phyloP scores from a whole-genome alignment of 2,329 filamentous ascomycete species.

The Aspergillus caelatus region DNA sequence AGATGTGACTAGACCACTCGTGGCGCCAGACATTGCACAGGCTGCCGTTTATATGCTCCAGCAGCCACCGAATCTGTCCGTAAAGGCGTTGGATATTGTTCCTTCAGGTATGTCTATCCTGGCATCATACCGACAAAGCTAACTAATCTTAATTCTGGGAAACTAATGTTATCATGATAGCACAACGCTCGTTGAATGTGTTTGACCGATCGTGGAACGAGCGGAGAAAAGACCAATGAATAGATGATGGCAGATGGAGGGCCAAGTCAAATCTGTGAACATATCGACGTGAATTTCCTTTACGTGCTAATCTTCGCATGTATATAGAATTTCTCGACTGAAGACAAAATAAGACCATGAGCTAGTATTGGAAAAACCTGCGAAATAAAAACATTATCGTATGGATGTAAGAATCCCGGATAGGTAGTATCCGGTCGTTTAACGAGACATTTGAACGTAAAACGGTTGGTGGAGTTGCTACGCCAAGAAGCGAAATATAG shows the following conservation, averaged over 20 bases:
- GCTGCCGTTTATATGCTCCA: slow-evolving; percentile 49
- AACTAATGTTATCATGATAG: slow-evolving; percentile 15
- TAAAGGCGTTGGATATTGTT: slow-evolving; percentile 54
- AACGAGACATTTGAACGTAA: too few species aligned
- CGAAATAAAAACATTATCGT: too few species aligned
- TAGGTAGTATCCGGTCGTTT: too few species aligned
- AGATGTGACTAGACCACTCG: slow-evolving; percentile 34
- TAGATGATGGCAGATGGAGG: neutral
- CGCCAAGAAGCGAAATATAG: too few species aligned
- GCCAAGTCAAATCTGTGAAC: rapidly evolving
- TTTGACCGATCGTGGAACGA: slow-evolving; percentile 37
- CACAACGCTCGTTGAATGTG: slow-evolving; percentile 35
- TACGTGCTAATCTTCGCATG: too few species aligned
- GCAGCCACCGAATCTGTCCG: slow-evolving; percentile 42
- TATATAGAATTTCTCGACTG: too few species aligned
- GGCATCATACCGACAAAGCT: neutral
- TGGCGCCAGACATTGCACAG: slow-evolving; percentile 48
- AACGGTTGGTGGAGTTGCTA: too few species aligned
- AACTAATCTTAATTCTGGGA: neutral
- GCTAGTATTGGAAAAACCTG: too few species aligned
- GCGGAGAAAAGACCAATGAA: neutral
- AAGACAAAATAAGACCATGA: too few species aligned
- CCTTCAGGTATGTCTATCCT: slow-evolving; percentile 36
- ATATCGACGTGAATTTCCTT: too few species aligned
- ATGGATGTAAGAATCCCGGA: too few species aligned